A percentile compares a stretch with the other conserved stretches of the same genome.
These are phyloP conservation scores for Phyllosticta citrichinensis DNA, from an alignment of 2,329 filamentous ascomycete species.

Conservation along the genomic window DNA sequence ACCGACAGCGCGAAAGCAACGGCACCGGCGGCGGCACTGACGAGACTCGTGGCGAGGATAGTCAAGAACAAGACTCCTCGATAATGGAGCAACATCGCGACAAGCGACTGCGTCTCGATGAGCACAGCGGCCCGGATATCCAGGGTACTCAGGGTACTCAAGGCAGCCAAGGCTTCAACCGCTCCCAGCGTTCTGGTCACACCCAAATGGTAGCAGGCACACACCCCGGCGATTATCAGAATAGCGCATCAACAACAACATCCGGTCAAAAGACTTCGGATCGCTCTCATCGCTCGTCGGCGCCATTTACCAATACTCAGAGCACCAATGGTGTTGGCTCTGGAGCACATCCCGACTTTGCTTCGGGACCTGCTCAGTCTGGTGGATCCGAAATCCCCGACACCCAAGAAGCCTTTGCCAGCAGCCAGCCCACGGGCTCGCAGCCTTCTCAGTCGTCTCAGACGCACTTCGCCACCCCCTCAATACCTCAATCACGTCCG, in stretches of 20 bases:
- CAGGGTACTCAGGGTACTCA: constrained; percentile 22
- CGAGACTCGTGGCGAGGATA: constrained; percentile 36
- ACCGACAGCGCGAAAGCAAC: constrained; percentile 11
- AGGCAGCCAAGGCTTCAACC: constrained; percentile 28
- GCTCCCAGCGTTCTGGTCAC: constrained; percentile 46
- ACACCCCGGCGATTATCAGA: constrained; percentile 54
- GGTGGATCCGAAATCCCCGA: constrained; percentile 53
- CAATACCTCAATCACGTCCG: constrained; percentile 14
- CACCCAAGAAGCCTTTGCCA: constrained; percentile 38
- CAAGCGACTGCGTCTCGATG: constrained; percentile 6
- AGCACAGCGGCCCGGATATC: constrained; percentile 13
- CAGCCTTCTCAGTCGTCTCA: constrained; percentile 29
- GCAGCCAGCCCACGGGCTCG: constrained; percentile 28
- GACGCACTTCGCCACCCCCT: constrained; percentile 13
- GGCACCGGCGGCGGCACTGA: constrained; percentile 20
- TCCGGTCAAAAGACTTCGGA: constrained; percentile 73
- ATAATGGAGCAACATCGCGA: constrained; percentile 12
- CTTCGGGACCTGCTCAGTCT: constrained; percentile 36
- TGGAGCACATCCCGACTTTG: constrained; percentile 46
- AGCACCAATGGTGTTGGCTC: constrained; percentile 53
- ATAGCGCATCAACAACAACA: constrained; percentile 83
- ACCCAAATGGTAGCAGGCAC: constrained; percentile 50
- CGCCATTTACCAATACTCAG: constrained; percentile 59
- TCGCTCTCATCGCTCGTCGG: constrained; percentile 50
- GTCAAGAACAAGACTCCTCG: constrained; percentile 24